Percentiles rank a stretch among this genome's conserved stretches.
Evolutionary conservation across 345 rosid species (phyloP).

Genomic region (Brassica nigra): DNA sequence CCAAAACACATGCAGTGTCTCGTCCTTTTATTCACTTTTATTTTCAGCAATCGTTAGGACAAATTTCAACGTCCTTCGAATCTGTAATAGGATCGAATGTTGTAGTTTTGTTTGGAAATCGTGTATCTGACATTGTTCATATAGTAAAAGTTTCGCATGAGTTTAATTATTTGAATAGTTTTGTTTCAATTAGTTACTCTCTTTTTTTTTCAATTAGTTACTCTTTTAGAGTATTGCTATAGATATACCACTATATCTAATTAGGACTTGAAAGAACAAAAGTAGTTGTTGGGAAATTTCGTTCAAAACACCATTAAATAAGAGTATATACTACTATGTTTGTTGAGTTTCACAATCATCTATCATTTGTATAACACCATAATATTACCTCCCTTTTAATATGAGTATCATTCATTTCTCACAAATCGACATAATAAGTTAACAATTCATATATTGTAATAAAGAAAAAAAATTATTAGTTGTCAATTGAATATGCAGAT

Average conservation of each 20-base stretch:
- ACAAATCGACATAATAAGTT: background rate
- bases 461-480: background rate
- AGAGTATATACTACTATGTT: background rate
- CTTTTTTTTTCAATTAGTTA: too few relatives aligned
- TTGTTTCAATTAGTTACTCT: too few relatives aligned
- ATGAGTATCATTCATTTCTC: background rate
- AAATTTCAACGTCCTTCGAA: conserved; percentile 27
- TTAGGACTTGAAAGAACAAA: too few relatives aligned
- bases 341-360: background rate
- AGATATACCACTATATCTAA: too few relatives aligned
- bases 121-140: too few relatives aligned
- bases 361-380: background rate
- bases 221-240: too few relatives aligned
- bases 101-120: too few relatives aligned
- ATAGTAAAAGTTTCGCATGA: too few relatives aligned
- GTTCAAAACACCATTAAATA: background rate
- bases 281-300: background rate
- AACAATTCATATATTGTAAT: background rate
- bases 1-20: conserved; percentile 43
- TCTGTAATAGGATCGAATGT: background rate
- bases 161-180: too few relatives aligned
- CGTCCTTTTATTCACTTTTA: conserved; percentile 21
- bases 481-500: background rate
- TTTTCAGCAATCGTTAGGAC: background rate
- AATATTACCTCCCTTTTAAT: background rate